Base-by-base conservation (phyloP, 225 moss, liverwort and hornwort species). In the Takakia lepidozioides region DNA sequence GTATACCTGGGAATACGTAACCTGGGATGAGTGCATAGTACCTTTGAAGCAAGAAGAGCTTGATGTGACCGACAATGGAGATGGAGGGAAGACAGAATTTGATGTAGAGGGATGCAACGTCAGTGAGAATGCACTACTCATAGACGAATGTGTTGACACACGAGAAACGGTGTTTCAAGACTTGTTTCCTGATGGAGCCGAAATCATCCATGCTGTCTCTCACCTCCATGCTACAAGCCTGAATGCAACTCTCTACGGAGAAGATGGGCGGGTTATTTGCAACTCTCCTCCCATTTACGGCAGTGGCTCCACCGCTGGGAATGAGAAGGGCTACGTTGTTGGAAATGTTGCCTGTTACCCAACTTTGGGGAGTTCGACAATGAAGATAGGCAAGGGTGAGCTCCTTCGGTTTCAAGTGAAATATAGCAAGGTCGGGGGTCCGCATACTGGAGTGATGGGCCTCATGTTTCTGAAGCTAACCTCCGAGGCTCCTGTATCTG, bases 241-340 rank as follows among this genome's bases (percentile, higher is more conserved):
- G n/a, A n/a, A n/a, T n/a, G n/a, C n/a, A n/a, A n/a, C n/a, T n/a
- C n/a, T n/a, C n/a, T n/a, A n/a, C n/a, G n/a, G n/a, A n/a, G n/a
- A n/a, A n/a, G n/a, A n/a, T n/a, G n/a, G n/a, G n/a, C n/a, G n/a
- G n/a, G n/a, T n/a, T n/a, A n/a, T n/a, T n/a, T n/a, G n/a, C n/a
- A n/a, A n/a, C n/a, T n/a, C n/a, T n/a, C n/a, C n/a, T n/a, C n/a
- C n/a, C n/a, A n/a, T n/a, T n/a, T n/a, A n/a, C n/a, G n/a, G n/a
- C n/a, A n/a, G n/a, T n/a, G n/a, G n/a, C n/a, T n/a, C n/a, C n/a
- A n/a, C n/a, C n/a, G n/a, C n/a, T n/a, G n/a, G n/a, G n/a, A n/a
- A n/a, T n/a, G n/a, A n/a, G n/a, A 38, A 38, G 38, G 38, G 38
- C 17, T 38, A 38, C 17, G 38, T 38, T 38, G 38, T 38, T 38